A percentile compares a stretch with the other conserved stretches of the same genome.
Conservation (phyloP, 208 protist genomes). For the Crithidia bombi region DNA sequence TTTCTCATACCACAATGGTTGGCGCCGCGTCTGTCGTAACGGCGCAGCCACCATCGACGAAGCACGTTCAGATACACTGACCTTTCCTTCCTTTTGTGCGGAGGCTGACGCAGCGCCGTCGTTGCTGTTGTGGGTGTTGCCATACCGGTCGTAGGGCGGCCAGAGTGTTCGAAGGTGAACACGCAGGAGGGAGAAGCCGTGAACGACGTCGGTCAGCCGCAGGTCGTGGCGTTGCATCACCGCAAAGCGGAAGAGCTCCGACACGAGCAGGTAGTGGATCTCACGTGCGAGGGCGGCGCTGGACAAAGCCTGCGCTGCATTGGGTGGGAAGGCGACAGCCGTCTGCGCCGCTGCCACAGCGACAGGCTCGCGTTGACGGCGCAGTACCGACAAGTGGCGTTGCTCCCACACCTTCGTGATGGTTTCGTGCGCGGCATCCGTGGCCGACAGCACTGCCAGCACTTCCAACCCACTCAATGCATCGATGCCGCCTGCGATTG, state of each 20-base stretch:
- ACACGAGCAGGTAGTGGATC: conserved; percentile 27
- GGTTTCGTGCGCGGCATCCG: conserved; percentile 29
- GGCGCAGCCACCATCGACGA: not conserved
- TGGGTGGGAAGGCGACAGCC: not conserved
- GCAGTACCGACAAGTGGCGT: not conserved
- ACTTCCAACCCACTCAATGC: conserved; percentile 68
- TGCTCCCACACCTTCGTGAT: conserved; percentile 20
- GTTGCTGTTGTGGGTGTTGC: not conserved
- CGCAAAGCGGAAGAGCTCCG: conserved; percentile 31
- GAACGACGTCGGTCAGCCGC: conserved; percentile 75
- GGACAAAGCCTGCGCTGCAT: not conserved
- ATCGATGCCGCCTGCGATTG: conserved; percentile 51
- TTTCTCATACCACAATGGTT: conserved; percentile 33
- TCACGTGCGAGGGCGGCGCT: conserved; percentile 13
- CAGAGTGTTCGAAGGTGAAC: conserved; percentile 63
- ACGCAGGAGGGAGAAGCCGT: conserved; percentile 71
- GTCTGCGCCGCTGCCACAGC: not conserved
- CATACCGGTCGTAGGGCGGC: conserved; percentile 36
- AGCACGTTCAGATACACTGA: no score
- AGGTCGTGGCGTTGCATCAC: conserved; percentile 41
- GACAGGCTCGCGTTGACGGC: conserved; percentile 19
- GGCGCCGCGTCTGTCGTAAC: conserved; percentile 5
- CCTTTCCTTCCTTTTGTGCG: no score
- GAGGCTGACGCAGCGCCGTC: no score
- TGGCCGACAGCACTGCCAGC: conserved; percentile 45